Evolutionary conservation across 768 basidiomycete genomes (phyloP), one percentile per base, ranked within the genome.

Genomic region (Tricholoma flavovirens): DNA sequence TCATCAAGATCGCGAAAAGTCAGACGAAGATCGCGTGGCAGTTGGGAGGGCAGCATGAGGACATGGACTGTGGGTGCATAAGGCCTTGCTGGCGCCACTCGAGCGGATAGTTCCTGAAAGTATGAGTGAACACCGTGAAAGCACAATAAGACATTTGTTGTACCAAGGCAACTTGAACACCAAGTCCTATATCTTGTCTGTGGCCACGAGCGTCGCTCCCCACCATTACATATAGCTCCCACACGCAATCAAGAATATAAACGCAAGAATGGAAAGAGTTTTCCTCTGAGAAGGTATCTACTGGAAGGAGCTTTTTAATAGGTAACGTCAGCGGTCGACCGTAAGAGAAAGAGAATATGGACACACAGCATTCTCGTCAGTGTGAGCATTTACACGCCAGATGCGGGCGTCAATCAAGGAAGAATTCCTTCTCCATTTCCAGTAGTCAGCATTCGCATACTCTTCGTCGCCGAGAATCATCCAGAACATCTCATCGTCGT

Each of bases 401-500:
- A 86, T 71, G 21, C 75, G 74, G 36, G 88, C 81, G 48, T 80
- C 76, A 6, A 68, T 62, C 6, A 66, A 64, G 40, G 65, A 54
- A n/a, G 72, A 67, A 15, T 62, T 66, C 22, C 69, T 69, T 62
- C 86, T 79, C 87, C 89, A 93, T 64, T 68, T 80, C 91, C 91
- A 93, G 67, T 92, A 87, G 60, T 92, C 83, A 1, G 91, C 91
- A 42, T 79, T 83, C 3, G 89, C 89, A 65, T 84, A 91, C 1
- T 79, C 79, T 2, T 83, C 77, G 21, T 88, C 82, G n/a, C 90
- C 90, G 2, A 93, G 75, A 35, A 88, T 79, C 82, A 89, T 84
- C 88, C 91, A 91, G 65, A 93, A 91, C 80, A 91, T 83, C 57
- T 90, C 87, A 53, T 90, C 86, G 21, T 69, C 63, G 38, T 86